phyloP scores from a whole-genome alignment of 768 basidiomycete species.

The Pisolithus orientalis region DNA sequence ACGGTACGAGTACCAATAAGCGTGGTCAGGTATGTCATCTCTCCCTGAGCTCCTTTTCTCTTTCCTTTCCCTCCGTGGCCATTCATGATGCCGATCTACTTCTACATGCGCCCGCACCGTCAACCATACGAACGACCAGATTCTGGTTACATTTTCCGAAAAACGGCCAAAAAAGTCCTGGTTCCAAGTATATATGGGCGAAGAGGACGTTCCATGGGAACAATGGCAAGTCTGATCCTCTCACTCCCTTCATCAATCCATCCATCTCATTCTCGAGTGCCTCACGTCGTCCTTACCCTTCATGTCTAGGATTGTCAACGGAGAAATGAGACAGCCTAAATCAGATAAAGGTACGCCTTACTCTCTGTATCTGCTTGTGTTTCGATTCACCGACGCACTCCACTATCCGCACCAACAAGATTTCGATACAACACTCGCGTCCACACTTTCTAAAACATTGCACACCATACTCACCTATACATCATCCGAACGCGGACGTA shows the following conservation, averaged over 20 bases:
- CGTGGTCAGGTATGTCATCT: slow-evolving; percentile 53
- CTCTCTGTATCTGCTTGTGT: neutral
- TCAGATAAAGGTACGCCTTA: slow-evolving; percentile 47
- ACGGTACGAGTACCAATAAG: slow-evolving; percentile 44
- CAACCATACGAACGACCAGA: slow-evolving; percentile 32
- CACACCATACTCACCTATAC: slow-evolving; percentile 71
- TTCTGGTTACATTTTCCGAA: slow-evolving; percentile 71
- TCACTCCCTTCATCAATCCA: neutral
- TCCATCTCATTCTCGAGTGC: neutral
- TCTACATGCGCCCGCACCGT: neutral
- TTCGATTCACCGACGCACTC: neutral
- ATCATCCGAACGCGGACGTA: slow-evolving; percentile 70
- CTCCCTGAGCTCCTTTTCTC: neutral
- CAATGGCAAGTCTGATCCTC: slow-evolving; percentile 50
- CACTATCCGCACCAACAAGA: slow-evolving; percentile 37
- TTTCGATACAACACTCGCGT: slow-evolving; percentile 52
- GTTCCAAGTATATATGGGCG: slow-evolving; percentile 64
- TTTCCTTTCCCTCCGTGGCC: neutral
- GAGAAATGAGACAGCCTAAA: slow-evolving; percentile 69
- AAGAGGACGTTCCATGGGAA: slow-evolving; percentile 86
- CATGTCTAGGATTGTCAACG: slow-evolving; percentile 63
- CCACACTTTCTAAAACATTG: slow-evolving; percentile 59
- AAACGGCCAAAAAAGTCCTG: slow-evolving; percentile 72
- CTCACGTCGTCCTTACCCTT: neutral
- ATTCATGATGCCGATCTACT: neutral